These are phyloP conservation scores for Cyanidioschyzon merolae DNA, from an alignment of 23 red algal genomes.

Conservation along the genomic window DNA sequence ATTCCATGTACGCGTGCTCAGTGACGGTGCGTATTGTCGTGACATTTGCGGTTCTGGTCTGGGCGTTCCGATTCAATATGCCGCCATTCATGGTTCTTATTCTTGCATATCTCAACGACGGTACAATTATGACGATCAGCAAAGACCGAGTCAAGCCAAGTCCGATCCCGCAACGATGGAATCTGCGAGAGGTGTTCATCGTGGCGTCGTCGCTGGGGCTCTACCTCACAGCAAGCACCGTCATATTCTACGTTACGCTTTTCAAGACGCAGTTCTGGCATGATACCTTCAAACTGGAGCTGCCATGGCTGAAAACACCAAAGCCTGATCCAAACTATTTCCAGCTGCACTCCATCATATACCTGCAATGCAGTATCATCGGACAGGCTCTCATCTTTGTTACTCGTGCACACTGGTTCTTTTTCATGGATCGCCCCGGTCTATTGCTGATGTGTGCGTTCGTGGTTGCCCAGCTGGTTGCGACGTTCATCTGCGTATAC, in stretches of 20 bases:
- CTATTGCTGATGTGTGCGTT: conserved; percentile 29
- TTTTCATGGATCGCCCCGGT: conserved; percentile 32
- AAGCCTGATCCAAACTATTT: conserved; percentile 10
- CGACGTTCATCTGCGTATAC: conserved; percentile 28
- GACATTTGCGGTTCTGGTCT: conserved; percentile 26
- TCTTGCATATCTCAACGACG: conserved; percentile 39
- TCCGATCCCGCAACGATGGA: conserved; percentile 27
- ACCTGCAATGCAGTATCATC: conserved; percentile 27
- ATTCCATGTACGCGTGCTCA: conserved; percentile 29
- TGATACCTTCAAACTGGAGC: conserved; percentile 17
- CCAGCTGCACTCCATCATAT: conserved; percentile 25
- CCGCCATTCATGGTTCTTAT: conserved; percentile 33
- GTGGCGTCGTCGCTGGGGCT: conserved; percentile 11
- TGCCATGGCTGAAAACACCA: not conserved
- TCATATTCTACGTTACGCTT: conserved; percentile 26
- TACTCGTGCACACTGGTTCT: conserved; percentile 31
- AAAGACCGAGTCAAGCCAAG: conserved; percentile 28
- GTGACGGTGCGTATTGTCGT: conserved; percentile 35
- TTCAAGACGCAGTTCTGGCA: conserved; percentile 24
- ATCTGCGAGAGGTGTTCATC: conserved; percentile 33
- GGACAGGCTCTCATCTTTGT: conserved; percentile 30
- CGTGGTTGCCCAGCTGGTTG: conserved; percentile 15
- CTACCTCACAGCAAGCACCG: conserved; percentile 29
- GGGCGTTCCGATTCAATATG: conserved; percentile 29
- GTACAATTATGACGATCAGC: conserved; percentile 39